A percentile compares a stretch with the other conserved stretches of the same genome.
These are phyloP conservation scores for Boletus fagicola DNA, from an alignment of 768 basidiomycete genomes.

Conservation along the genomic window DNA sequence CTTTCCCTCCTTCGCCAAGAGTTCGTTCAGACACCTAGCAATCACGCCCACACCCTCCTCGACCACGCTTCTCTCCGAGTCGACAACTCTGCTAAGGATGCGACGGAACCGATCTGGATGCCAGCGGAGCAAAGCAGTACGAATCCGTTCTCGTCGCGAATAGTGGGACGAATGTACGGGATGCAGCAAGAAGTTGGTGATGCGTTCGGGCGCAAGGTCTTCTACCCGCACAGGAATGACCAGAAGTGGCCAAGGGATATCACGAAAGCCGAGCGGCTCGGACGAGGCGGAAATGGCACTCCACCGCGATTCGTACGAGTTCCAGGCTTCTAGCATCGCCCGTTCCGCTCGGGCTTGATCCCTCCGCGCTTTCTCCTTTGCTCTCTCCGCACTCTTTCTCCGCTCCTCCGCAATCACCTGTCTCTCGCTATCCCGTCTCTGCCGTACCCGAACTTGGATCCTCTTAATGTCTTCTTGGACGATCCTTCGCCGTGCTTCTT, in stretches of 20 bases:
- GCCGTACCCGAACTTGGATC: slow-evolving; percentile 52
- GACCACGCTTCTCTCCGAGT: slow-evolving; percentile 50
- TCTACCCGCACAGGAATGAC: slow-evolving; percentile 40
- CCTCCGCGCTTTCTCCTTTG: slow-evolving; percentile 43
- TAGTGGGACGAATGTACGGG: slow-evolving; percentile 58
- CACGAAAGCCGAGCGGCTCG: slow-evolving; percentile 52
- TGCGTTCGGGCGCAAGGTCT: slow-evolving; percentile 54
- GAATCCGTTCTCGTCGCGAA: slow-evolving; percentile 63
- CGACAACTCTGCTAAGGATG: slow-evolving; percentile 49
- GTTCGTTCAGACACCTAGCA: slow-evolving; percentile 64
- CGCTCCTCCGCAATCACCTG: slow-evolving; percentile 48
- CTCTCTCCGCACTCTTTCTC: slow-evolving; percentile 32
- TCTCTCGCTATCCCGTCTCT: slow-evolving; percentile 50
- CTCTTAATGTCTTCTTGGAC: slow-evolving; percentile 54
- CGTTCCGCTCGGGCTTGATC: slow-evolving; percentile 44
- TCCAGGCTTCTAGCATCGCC: slow-evolving; percentile 55
- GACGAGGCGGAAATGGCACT: slow-evolving; percentile 43
- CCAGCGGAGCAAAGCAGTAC: slow-evolving; percentile 68
- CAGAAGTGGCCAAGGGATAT: slow-evolving; percentile 71
- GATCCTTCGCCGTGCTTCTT: slow-evolving; percentile 42
- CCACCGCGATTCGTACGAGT: slow-evolving; percentile 66
- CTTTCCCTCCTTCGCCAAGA: slow-evolving; percentile 45
- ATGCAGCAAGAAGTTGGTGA: slow-evolving; percentile 62
- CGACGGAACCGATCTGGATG: slow-evolving; percentile 77
- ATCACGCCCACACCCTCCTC: slow-evolving; percentile 66